Evolutionary conservation across 345 rosid species (phyloP).

Genomic region (Rhizophora apiculata): DNA sequence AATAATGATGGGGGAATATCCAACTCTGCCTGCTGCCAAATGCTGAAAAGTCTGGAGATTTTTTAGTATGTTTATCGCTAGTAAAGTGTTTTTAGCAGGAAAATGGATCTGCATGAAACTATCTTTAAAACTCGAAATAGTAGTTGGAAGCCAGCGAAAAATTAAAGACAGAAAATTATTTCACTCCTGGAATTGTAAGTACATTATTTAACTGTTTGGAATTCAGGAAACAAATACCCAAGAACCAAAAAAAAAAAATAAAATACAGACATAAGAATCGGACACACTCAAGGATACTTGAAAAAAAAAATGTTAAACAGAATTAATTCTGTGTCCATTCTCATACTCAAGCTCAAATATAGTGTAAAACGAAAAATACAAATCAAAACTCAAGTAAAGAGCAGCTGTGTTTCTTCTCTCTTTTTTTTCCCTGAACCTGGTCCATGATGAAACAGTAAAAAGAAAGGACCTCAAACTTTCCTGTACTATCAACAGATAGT

Average conservation of each 20-base stretch:
- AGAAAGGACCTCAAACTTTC: slow-evolving; percentile 21
- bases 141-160: slow-evolving; percentile 1
- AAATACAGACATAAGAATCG: too few relatives aligned
- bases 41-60: not conserved
- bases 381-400: slow-evolving; percentile 5
- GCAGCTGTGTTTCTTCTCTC: slow-evolving; percentile 8
- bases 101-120: slow-evolving; percentile 22
- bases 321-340: too few relatives aligned
- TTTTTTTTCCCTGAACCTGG: not conserved
- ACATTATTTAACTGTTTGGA: slow-evolving; percentile 23
- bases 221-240: slow-evolving; percentile 20
- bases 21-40: not conserved
- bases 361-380: not conserved
- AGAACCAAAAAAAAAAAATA: not conserved
- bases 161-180: slow-evolving; percentile 21
- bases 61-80: not conserved
- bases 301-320: too few relatives aligned
- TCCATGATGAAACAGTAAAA: not conserved
- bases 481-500: slow-evolving; percentile 36
- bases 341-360: too few relatives aligned
- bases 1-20: not conserved
- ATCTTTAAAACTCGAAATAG: slow-evolving; percentile 12
- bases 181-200: slow-evolving; percentile 25
- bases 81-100: slow-evolving; percentile 14
- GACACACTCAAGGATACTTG: too few relatives aligned